phyloP scores from a whole-genome alignment of 2,329 filamentous ascomycete species.

The Nemania abortiva region DNA sequence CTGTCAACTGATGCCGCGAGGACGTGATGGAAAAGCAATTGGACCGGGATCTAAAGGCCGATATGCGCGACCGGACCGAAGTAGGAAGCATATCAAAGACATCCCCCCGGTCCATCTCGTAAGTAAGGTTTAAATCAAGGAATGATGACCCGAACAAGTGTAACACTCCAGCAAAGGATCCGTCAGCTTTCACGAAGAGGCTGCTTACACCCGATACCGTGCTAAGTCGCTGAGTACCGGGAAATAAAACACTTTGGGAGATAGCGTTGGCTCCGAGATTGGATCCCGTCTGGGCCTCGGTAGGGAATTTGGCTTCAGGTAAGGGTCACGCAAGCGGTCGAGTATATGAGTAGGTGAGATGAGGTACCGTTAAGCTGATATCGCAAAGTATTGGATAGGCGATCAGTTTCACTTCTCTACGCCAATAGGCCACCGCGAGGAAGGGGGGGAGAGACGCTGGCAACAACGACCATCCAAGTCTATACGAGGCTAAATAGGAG shows the following conservation, averaged over 20 bases:
- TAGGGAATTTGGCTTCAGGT: not conserved
- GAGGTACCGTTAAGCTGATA: not conserved
- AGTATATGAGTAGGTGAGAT: not conserved
- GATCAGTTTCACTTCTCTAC: not conserved
- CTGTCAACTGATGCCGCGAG: constrained; percentile 41
- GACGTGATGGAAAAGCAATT: constrained; percentile 52
- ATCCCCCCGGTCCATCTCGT: constrained; percentile 49
- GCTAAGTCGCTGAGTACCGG: not conserved
- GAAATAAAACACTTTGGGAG: not conserved
- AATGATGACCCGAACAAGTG: not conserved
- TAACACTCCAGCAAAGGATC: not conserved
- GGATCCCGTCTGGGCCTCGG: not conserved
- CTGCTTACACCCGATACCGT: constrained; percentile 7
- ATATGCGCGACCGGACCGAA: constrained; percentile 64
- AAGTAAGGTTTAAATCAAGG: constrained; percentile 13
- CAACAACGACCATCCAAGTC: not conserved
- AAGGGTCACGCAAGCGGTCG: not conserved
- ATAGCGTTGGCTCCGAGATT: not conserved
- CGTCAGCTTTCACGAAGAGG: not conserved
- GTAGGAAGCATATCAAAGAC: constrained; percentile 65
- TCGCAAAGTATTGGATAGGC: not conserved
- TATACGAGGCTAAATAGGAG: not conserved
- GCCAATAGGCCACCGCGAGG: not conserved
- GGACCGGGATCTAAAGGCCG: constrained; percentile 61
- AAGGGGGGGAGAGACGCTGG: not conserved